Evolutionary conservation across 169 alveolate species (phyloP), one percentile per base, ranked within the genome.

Genomic region (Plasmodium vivax): DNA sequence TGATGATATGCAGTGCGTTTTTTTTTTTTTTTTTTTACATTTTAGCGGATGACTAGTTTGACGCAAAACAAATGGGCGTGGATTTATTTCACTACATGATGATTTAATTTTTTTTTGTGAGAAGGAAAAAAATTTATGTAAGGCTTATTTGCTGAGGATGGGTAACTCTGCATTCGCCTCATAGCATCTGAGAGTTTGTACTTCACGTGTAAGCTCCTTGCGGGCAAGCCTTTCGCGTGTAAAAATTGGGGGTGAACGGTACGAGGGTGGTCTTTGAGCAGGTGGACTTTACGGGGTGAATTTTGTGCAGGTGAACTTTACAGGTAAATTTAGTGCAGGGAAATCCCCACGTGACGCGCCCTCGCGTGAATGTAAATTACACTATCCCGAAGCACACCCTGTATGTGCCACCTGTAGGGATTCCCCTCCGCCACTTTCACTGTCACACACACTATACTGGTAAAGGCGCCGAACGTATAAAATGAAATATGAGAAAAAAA

Each of bases 401-500:
- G 12, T 51, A 51, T 51, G 62, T 3, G 62, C 27, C 62, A 51
- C 77, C 77, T 27, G 77, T 23, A 30, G 41, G 38, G n/a, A 68
- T 38, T 14, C 19, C 75, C 4, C 27, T 23, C 88, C 38, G 30
- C 34, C 79, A 23, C 54, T 19, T 19, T 14, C 41, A 82, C 23
- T 32, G 58, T 1, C 19, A 54, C 41, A 56, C 8, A 82, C 38
- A 19, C 7, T 23, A 12, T 23, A 23, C 58, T 36, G n/a, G 38
- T 72, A 36, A 84, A 43, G 82, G 51, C 43, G 23, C 47, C 4
- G 74, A 23, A 30, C 12, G 30, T 19, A 71, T 85, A 85, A 85
- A 85, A 85, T 85, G 93, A 85, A 85, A 85, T 85, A 85, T 85
- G 93, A 75, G 71, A 85, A 85, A 85, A 34, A 56, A 85, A 75